Evolutionary conservation across 2,329 filamentous ascomycete genomes (phyloP), one percentile per base, ranked within the genome.

Genomic region (Talaromyces verruculosus): DNA sequence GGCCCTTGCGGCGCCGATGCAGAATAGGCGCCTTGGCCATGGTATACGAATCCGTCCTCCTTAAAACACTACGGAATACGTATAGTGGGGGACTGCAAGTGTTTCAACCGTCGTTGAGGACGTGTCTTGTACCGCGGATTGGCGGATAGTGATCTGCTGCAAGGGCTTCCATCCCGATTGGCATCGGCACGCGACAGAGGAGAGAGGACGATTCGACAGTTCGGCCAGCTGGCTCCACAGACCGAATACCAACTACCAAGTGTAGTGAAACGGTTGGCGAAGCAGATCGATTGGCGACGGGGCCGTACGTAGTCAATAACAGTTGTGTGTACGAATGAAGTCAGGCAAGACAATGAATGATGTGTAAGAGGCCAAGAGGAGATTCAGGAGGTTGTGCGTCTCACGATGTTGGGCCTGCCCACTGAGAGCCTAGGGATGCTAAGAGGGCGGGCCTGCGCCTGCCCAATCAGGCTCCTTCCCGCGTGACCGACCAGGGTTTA

Each of bases 211-310:
- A 11, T 15, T 15, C 19, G 17, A 41, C 17, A 17, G 5, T n/a
- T 7, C 5, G 39, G 39, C 39, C 5, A 13, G 39, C 39, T 41
- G 43, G 19, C 8, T 22, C 45, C 22, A 49, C 22, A 17, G 45
- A 15, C 45, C 22, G 45, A 49, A 19, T 45, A 45, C n/a, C 17
- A 35, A 10, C 10, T 25, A 49, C 45, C 22, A 49, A 35, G 51
- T 33, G 28, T 33, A 53, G 25, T 61, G 59, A 61, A 61, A 61
- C 58, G 28, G 37, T 35, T 47, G 57, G 57, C 39, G 41, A 45
- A 33, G 41, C 58, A 61, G 41, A 49, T 10, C 47, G 47, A n/a
- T 30, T 28, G 28, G 7, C 22, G 6, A 30, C 11, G 5, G 45
- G 22, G 47, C 13, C 13, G 22, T 51, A 51, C 45, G 22, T 59